Conservation (phyloP, 257 asterid genomes). For the Gentiana dahurica region DNA sequence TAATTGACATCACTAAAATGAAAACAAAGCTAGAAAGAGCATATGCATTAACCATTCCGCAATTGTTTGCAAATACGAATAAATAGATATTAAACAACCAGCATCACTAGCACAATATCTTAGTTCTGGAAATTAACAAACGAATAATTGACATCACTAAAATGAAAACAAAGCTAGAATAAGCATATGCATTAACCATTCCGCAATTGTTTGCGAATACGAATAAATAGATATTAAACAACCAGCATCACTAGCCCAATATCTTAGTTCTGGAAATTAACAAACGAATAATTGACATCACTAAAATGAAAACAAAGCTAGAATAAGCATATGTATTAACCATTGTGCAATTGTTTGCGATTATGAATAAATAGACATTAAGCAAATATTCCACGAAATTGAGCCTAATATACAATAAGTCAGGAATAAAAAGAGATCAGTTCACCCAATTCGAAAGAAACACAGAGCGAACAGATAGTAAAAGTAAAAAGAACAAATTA, state of each 20-base stretch:
- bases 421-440: too few relatives aligned
- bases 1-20: too few relatives aligned
- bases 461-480: too few relatives aligned
- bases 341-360: not conserved
- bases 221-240: conserved; percentile 11
- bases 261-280: conserved; percentile 17
- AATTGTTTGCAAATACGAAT: not conserved
- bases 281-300: too few relatives aligned
- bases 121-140: conserved; percentile 13
- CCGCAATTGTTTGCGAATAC: not conserved
- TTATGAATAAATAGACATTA: not conserved
- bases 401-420: too few relatives aligned
- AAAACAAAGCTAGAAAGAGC: not conserved
- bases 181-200: not conserved
- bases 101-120: conserved; percentile 45
- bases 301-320: not conserved
- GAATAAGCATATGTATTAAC: not conserved
- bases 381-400: not conserved
- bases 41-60: not conserved
- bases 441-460: too few relatives aligned
- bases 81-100: conserved; percentile 31
- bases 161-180: not conserved
- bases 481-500: too few relatives aligned
- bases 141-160: too few relatives aligned
- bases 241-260: conserved; percentile 63